Evolutionary conservation across 2,329 filamentous ascomycete species (phyloP).

Genomic region (Xylariaceae sp.): DNA sequence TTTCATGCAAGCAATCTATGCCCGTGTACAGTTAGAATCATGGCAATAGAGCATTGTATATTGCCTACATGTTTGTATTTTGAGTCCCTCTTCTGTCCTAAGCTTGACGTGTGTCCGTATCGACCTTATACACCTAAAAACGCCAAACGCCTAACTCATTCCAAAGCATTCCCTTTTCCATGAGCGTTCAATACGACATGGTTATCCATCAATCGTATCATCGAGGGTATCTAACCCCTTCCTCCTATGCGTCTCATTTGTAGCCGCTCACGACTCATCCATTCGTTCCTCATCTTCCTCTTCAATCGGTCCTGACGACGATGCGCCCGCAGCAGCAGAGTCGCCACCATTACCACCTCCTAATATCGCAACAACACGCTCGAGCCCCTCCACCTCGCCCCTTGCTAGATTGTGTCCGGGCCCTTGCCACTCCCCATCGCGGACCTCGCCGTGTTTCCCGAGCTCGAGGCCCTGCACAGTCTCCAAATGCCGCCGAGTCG

Average conservation of each 20-base stretch:
- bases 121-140: slow-evolving; percentile 11
- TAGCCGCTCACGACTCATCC: slow-evolving; percentile 40
- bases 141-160: slow-evolving; percentile 12
- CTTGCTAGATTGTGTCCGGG: slow-evolving; percentile 56
- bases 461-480: slow-evolving; percentile 70
- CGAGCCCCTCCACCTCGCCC: slow-evolving; percentile 64
- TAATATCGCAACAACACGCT: slow-evolving; percentile 56
- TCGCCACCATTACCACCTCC: slow-evolving; percentile 40
- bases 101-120: not conserved
- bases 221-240: not conserved
- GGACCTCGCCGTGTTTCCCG: slow-evolving; percentile 65
- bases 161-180: not conserved
- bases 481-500: slow-evolving; percentile 80
- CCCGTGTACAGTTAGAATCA: not conserved
- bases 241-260: not conserved
- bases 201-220: slow-evolving; percentile 16
- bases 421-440: slow-evolving; percentile 70
- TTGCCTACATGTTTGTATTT: not conserved
- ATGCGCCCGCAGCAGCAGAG: not conserved
- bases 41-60: slow-evolving; percentile 5
- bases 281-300: slow-evolving; percentile 31
- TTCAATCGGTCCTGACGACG: not conserved
- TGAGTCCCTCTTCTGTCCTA: not conserved
- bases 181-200: not conserved
- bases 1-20: not conserved